Conservation (phyloP, 2,329 filamentous ascomycete species). For the Sporothrix variecibatus region DNA sequence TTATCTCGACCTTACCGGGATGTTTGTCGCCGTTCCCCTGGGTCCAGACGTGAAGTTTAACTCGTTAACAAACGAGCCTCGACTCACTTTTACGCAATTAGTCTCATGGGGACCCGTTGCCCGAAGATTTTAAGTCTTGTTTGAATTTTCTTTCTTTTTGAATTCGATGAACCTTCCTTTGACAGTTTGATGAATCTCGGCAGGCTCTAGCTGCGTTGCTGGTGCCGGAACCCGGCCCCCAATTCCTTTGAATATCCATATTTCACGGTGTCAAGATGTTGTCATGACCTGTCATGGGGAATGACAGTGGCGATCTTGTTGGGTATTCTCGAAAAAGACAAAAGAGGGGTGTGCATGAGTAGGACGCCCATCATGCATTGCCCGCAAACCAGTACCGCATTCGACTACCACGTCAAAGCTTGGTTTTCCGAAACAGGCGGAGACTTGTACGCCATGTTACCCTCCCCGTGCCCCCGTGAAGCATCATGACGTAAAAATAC, state of each 20-base stretch:
- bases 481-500: not conserved
- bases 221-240: not conserved
- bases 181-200: not conserved
- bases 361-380: not conserved
- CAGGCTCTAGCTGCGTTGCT: not conserved
- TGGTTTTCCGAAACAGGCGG: conserved; percentile 2
- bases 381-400: not conserved
- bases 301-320: not conserved
- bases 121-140: too few species aligned
- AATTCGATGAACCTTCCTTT: not conserved
- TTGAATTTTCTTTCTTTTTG: not conserved
- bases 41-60: not conserved
- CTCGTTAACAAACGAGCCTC: not conserved
- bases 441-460: not conserved
- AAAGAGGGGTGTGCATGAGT: not conserved
- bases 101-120: not conserved
- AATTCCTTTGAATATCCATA: not conserved
- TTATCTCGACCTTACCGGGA: not conserved
- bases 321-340: not conserved
- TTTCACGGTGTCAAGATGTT: not conserved
- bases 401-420: not conserved
- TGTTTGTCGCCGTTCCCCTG: not conserved
- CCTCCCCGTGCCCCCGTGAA: not conserved
- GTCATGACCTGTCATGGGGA: not conserved
- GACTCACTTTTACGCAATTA: not conserved